Evolutionary conservation across 805 yeast species (phyloP).

Genomic region (Candida silvicultrix): DNA sequence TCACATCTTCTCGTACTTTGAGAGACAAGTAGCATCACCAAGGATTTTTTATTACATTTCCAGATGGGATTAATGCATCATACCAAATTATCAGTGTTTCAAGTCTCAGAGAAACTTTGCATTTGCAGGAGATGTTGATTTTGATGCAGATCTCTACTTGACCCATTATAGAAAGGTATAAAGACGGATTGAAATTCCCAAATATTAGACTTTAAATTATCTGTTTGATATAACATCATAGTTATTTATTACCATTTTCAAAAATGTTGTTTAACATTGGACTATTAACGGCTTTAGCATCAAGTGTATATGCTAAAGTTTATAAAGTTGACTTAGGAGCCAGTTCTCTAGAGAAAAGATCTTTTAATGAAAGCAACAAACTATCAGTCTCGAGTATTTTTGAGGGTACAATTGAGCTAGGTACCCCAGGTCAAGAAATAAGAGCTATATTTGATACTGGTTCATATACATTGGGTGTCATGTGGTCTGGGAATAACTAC

Average conservation of each 20-base stretch:
- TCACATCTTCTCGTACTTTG: neutral
- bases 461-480: constrained; percentile 7
- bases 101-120: neutral
- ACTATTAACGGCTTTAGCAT: neutral
- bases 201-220: neutral
- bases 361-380: neutral
- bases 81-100: neutral
- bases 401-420: constrained; percentile 5
- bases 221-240: too few relatives aligned
- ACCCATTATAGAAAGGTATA: neutral
- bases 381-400: neutral
- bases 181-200: neutral
- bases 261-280: neutral
- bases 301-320: neutral
- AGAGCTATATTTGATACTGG: constrained; percentile 14
- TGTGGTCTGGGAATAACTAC: neutral
- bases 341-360: neutral
- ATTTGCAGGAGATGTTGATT: neutral
- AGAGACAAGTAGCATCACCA: too few relatives aligned
- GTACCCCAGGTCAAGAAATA: constrained; percentile 12
- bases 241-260: too few relatives aligned
- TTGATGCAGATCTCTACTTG: neutral
- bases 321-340: neutral
- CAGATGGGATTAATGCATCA: neutral
- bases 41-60: too few relatives aligned